Base-by-base conservation (phyloP, 306 rosid genomes). In the Mimosa pudica region DNA sequence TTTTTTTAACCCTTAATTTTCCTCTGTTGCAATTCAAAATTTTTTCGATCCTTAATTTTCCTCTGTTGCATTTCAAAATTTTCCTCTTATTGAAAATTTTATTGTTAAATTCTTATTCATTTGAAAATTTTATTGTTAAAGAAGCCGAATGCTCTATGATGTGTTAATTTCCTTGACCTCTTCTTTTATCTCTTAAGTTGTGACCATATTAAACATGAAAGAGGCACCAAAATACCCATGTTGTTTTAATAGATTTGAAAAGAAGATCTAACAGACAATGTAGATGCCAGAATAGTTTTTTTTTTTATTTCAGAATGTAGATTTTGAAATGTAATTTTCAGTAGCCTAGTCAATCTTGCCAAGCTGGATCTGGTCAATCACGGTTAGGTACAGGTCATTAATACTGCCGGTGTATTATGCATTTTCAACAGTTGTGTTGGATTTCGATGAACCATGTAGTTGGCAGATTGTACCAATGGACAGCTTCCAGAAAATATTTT, bases 381-480 rank as follows among this genome's bases (percentile, higher is more conserved):
- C 58, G 8, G 72, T 68, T 66, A 48, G 71, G 71, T 11, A 44
- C 8, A 17, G 61, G 61, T 36, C 38, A 48, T 45, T 58, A 49
- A 63, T 63, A 52, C n/a, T 13, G 66, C n/a, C 49, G 64, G 66
- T 17, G 7, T 42, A 54, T 35, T 45, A 65, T 65, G 10, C 46
- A 58, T 20, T 58, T 77, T 30, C 38, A 82, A 45, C 71, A 45
- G 51, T 66, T 18, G 71, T 18, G 9, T 38, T 60, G 51, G 33
- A 38, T 71, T 74, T 24, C 30, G 5, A 61, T n/a, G 65, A 8
- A n/a, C 4, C 13, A 79, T 79, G 48, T 82, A 46, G 49, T 10
- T 44, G 57, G 74, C 70, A 71, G 71, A 73, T 80, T 77, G 18
- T 73, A 64, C 73, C 73, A 61, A 62, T 14, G 72, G 80, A 54